phyloP scores from a whole-genome alignment of 148 eudicot species.

The Spergularia marina region DNA sequence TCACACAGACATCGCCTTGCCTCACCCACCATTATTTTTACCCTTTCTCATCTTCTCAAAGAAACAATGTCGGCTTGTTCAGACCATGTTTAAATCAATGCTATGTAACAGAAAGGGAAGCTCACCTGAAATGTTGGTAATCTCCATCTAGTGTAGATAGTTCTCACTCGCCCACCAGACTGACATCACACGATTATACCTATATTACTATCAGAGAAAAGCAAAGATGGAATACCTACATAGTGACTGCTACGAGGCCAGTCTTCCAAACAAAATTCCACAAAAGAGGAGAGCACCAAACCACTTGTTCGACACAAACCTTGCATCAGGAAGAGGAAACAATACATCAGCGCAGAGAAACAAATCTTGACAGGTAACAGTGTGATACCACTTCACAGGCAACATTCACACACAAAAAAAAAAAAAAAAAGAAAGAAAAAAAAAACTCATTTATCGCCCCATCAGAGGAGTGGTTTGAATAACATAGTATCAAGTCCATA shows the following conservation, averaged over 20 bases:
- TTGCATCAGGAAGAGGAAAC: slow-evolving; percentile 26
- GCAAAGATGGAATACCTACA: slow-evolving; percentile 20
- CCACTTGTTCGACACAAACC: slow-evolving; percentile 84
- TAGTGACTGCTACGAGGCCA: slow-evolving; percentile 33
- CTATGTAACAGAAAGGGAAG: too few relatives aligned
- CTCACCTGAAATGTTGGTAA: too few relatives aligned
- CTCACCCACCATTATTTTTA: too few relatives aligned
- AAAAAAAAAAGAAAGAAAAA: neutral
- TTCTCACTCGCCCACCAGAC: too few relatives aligned
- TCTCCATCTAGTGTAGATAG: too few relatives aligned
- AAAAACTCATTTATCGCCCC: neutral
- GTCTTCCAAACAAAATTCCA: slow-evolving; percentile 62
- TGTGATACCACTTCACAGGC: neutral
- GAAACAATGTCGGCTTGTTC: too few relatives aligned
- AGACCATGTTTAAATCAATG: too few relatives aligned
- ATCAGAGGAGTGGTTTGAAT: too few relatives aligned
- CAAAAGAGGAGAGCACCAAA: slow-evolving; percentile 72
- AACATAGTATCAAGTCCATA: too few relatives aligned
- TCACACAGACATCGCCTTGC: too few relatives aligned
- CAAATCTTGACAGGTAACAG: neutral
- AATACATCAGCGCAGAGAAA: neutral
- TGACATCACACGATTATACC: too few relatives aligned
- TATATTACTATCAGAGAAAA: neutral
- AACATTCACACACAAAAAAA: neutral
- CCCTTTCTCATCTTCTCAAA: too few relatives aligned